Base-by-base conservation (phyloP, 192 early-diverging fungal species). In the Polychytrium aggregatum region DNA sequence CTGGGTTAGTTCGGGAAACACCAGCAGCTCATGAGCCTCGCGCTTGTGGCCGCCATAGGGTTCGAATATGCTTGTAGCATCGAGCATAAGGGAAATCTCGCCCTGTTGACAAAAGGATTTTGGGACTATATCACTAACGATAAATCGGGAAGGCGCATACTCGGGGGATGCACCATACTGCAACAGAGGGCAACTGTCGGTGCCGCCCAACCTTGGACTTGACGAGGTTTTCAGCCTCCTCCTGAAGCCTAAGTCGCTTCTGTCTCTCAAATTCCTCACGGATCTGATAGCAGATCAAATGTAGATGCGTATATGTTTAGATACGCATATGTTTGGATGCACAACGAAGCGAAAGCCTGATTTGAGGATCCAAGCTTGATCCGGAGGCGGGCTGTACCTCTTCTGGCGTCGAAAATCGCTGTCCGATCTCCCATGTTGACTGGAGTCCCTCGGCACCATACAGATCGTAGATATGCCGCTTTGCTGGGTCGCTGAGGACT, bases 381-480 rank as follows among this genome's bases (percentile, higher is more conserved):
- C 13, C 25, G 25, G 2, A 4, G 21, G 13, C 41, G 33, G n/a
- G 3, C 11, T 25, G 17, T 24, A 66, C 59, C 44, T 62, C 62
- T 37, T 69, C 60, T 37, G 34, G 50, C 2, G 53, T 57, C 21
- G 48, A 20, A 9, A 61, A 44, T 22, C 62, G 56, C 0, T 50
- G 41, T 13, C 57, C 54, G 16, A 77, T 50, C 24, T 77, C 74
- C 74, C 74, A 77, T 36, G 59, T 48, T 13, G 37, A 49, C n/a
- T 61, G 44, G 5, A 72, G 41, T 1, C 60, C 74, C 18, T 74
- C 67, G 10, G 50, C 55, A 5, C 74, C 74, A 42, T 74, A 77
- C 20, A 55, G 40, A 37, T 77, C 65, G 47, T 77, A 77, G 41
- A 76, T 69, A 51, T 76, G 74, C 17, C 74, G 59, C 41, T 62